Percentiles rank a stretch among this genome's conserved stretches.
phyloP scores from a whole-genome alignment of 2,329 filamentous ascomycete genomes.

The Penicillium sp. region DNA sequence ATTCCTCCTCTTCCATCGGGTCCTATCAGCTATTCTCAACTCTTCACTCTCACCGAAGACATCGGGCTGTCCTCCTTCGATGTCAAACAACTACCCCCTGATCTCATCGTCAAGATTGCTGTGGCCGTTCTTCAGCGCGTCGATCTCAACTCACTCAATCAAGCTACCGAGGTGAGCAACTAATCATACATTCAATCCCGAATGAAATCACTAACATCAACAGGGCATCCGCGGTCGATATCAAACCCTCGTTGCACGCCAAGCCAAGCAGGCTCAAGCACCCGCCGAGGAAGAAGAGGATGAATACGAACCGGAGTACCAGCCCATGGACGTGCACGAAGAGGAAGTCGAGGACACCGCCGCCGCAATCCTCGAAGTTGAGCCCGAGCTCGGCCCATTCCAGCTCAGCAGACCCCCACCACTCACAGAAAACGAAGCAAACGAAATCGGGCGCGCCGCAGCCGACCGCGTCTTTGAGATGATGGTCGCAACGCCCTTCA shows the following conservation, averaged over 20 bases:
- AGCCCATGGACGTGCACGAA: slow-evolving; percentile 57
- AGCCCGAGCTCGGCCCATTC: slow-evolving; percentile 67
- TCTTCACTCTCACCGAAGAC: slow-evolving; percentile 82
- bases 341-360: slow-evolving; percentile 2
- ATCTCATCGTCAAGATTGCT: slow-evolving; percentile 76
- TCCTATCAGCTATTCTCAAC: slow-evolving; percentile 71
- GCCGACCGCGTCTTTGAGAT: slow-evolving; percentile 74
- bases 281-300: slow-evolving; percentile 67
- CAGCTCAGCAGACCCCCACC: slow-evolving; percentile 72
- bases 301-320: slow-evolving; percentile 87
- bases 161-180: slow-evolving; percentile 64
- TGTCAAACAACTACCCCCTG: slow-evolving; percentile 70
- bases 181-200: neutral
- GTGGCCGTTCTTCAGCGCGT: slow-evolving; percentile 71
- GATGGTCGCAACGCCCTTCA: slow-evolving; percentile 63
- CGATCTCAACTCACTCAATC: slow-evolving; percentile 63
- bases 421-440: slow-evolving; percentile 66
- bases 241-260: slow-evolving; percentile 33
- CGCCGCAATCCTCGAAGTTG: slow-evolving; percentile 64
- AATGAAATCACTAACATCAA: slow-evolving; percentile 14
- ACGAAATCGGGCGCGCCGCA: slow-evolving; percentile 70
- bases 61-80: slow-evolving; percentile 73
- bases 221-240: slow-evolving; percentile 39
- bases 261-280: slow-evolving; percentile 28
- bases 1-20: slow-evolving; percentile 71